A percentile compares a stretch with the other conserved stretches of the same genome.
These are phyloP conservation scores for Boletus rubropictus DNA, from an alignment of 768 basidiomycete species.

Conservation along the genomic window DNA sequence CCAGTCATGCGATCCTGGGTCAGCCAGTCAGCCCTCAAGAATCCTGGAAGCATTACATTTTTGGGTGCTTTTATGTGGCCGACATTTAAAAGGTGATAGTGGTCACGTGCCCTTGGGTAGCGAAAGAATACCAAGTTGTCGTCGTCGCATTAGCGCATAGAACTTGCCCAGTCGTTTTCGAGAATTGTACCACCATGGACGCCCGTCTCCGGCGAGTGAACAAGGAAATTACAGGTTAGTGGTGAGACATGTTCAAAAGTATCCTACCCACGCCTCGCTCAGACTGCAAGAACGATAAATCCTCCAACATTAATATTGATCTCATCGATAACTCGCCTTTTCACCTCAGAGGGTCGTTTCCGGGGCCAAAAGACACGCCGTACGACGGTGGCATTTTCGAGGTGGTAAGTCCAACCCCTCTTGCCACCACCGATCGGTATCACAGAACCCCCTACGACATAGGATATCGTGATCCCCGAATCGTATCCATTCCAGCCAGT, in stretches of 20 bases:
- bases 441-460: conserved; percentile 1
- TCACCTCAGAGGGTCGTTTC: conserved; percentile 87
- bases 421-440: not conserved
- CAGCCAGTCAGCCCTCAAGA: too few relatives aligned
- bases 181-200: conserved; percentile 50
- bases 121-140: not conserved
- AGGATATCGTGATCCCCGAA: conserved; percentile 93
- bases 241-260: not conserved
- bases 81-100: too few relatives aligned
- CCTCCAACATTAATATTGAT: conserved; percentile 79
- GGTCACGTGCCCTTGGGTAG: too few relatives aligned
- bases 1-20: too few relatives aligned
- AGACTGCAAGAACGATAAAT: conserved; percentile 96
- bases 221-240: conserved; percentile 84
- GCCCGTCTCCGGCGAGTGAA: conserved; percentile 86
- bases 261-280: conserved; percentile 11
- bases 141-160: not conserved
- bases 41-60: too few relatives aligned
- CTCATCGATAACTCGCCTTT: conserved; percentile 86
- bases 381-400: conserved; percentile 90
- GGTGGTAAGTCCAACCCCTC: conserved; percentile 54
- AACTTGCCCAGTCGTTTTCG: not conserved
- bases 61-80: too few relatives aligned
- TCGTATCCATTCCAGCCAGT: conserved; percentile 90
- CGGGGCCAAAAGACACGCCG: conserved; percentile 88